Evolutionary conservation across 2,329 filamentous ascomycete genomes (phyloP).

Genomic region (Xenoacremonium recifei): DNA sequence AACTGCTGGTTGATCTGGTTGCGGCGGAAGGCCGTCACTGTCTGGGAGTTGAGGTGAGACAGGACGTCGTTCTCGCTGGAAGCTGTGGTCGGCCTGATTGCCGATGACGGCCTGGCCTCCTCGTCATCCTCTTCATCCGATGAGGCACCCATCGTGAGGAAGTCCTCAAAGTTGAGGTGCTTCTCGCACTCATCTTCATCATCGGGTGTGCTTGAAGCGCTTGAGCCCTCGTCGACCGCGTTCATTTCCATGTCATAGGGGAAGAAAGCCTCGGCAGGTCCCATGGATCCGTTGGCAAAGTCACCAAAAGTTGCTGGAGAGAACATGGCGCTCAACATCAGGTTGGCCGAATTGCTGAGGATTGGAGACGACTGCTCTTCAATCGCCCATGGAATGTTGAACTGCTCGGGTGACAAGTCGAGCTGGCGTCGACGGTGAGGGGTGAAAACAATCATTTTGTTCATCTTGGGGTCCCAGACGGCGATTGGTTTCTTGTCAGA

Average conservation of each 20-base stretch:
- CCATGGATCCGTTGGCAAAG: slow-evolving; percentile 62
- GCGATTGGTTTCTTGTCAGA: slow-evolving; percentile 57
- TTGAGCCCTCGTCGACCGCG: slow-evolving; percentile 48
- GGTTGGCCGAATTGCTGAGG: slow-evolving; percentile 65
- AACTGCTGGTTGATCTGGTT: slow-evolving; percentile 63
- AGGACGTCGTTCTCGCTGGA: slow-evolving; percentile 45
- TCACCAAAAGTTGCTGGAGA: slow-evolving; percentile 55
- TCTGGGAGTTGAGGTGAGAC: slow-evolving; percentile 63
- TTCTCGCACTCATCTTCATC: slow-evolving; percentile 65
- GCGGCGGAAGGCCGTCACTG: slow-evolving; percentile 76
- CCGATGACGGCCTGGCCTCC: slow-evolving; percentile 47
- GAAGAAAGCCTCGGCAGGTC: slow-evolving; percentile 74
- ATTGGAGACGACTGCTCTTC: slow-evolving; percentile 52
- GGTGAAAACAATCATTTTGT: slow-evolving; percentile 64
- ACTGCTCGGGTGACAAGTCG: slow-evolving; percentile 55
- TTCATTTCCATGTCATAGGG: slow-evolving; percentile 63
- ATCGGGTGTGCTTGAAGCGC: slow-evolving; percentile 29
- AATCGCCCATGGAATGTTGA: slow-evolving; percentile 47
- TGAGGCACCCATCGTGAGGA: slow-evolving; percentile 66
- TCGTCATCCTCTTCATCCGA: slow-evolving; percentile 60
- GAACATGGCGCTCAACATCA: slow-evolving; percentile 77
- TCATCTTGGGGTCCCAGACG: slow-evolving; percentile 54
- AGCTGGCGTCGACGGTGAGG: slow-evolving; percentile 48
- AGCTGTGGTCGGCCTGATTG: slow-evolving; percentile 47
- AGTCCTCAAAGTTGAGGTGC: slow-evolving; percentile 66